These are phyloP conservation scores for Paraconiothyrium sp. DNA, from an alignment of 2,329 filamentous ascomycete species.

Conservation along the genomic window DNA sequence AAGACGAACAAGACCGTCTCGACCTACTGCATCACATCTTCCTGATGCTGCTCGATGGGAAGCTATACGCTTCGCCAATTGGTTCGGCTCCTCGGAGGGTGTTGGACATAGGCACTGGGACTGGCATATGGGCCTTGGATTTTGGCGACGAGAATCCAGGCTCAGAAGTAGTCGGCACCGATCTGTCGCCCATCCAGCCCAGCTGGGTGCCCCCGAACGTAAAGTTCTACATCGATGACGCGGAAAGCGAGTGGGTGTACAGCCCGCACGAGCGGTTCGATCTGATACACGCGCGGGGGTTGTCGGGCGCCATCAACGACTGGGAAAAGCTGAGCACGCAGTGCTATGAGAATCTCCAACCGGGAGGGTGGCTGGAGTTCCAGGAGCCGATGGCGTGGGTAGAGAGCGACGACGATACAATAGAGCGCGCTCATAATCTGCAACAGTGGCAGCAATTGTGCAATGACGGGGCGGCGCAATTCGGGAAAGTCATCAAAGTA, in stretches of 20 bases:
- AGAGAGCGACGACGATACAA: constrained; percentile 43
- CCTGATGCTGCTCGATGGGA: constrained; percentile 46
- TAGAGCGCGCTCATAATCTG: constrained; percentile 35
- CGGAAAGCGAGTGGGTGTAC: constrained; percentile 52
- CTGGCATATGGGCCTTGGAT: constrained; percentile 53
- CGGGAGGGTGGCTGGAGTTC: constrained; percentile 49
- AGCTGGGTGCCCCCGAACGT: constrained; percentile 52
- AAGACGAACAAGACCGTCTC: constrained; percentile 50
- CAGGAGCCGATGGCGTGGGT: constrained; percentile 47
- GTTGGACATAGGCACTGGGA: constrained; percentile 53
- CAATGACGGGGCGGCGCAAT: constrained; percentile 38
- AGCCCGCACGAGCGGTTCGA: constrained; percentile 45
- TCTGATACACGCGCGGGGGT: constrained; percentile 45
- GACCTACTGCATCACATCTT: constrained; percentile 52
- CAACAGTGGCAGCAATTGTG: constrained; percentile 41
- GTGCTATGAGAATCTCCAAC: constrained; percentile 37
- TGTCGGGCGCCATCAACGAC: constrained; percentile 43
- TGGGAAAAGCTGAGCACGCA: constrained; percentile 43
- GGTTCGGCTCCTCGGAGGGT: constrained; percentile 31
- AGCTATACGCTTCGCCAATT: constrained; percentile 48
- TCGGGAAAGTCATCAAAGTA: constrained; percentile 39
- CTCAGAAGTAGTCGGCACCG: constrained; percentile 48
- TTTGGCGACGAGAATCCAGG: constrained; percentile 49
- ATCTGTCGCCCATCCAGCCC: constrained; percentile 51
- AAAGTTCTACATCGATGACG: constrained; percentile 55